These are phyloP conservation scores for Asclepias syriaca DNA, from an alignment of 257 asterid species.

Conservation along the genomic window DNA sequence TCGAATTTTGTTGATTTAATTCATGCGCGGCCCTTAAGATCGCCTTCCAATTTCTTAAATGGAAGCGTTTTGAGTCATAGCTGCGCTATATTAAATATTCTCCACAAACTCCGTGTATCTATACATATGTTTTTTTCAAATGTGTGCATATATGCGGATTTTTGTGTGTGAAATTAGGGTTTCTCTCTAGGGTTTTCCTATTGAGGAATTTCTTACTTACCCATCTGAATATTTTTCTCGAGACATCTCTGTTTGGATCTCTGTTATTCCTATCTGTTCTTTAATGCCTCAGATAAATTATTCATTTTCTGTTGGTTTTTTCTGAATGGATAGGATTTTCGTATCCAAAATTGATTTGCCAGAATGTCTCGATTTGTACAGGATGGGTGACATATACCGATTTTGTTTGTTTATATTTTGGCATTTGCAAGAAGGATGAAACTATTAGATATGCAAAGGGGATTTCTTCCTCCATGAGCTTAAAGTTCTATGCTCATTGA, in stretches of 20 bases:
- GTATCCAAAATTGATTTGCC: not conserved
- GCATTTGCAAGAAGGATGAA: slow-evolving; percentile 15
- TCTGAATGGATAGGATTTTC: slow-evolving; percentile 3
- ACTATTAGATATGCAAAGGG: slow-evolving; percentile 27
- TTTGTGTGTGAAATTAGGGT: slow-evolving; percentile 8
- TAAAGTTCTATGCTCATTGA: slow-evolving; percentile 19
- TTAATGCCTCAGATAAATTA: not conserved
- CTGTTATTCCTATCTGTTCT: slow-evolving; percentile 9
- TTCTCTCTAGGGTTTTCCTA: slow-evolving; percentile 34
- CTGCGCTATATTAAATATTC: slow-evolving; percentile 32
- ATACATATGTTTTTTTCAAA: too few species aligned
- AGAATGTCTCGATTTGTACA: slow-evolving; percentile 9
- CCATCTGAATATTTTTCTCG: slow-evolving; percentile 6
- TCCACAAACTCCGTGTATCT: not conserved
- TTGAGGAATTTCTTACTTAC: slow-evolving; percentile 13
- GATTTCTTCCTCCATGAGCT: slow-evolving; percentile 20
- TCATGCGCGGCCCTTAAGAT: slow-evolving; percentile 86
- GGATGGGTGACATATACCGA: slow-evolving; percentile 9
- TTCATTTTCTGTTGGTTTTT: slow-evolving; percentile 2
- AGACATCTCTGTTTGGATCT: slow-evolving; percentile 16
- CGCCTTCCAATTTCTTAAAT: slow-evolving; percentile 65
- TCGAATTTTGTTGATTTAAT: too few species aligned
- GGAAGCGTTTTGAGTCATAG: slow-evolving; percentile 97
- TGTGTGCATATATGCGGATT: not conserved
- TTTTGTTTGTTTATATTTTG: not conserved